phyloP scores from a whole-genome alignment of 306 rosid species.

The Sesbania bispinosa region DNA sequence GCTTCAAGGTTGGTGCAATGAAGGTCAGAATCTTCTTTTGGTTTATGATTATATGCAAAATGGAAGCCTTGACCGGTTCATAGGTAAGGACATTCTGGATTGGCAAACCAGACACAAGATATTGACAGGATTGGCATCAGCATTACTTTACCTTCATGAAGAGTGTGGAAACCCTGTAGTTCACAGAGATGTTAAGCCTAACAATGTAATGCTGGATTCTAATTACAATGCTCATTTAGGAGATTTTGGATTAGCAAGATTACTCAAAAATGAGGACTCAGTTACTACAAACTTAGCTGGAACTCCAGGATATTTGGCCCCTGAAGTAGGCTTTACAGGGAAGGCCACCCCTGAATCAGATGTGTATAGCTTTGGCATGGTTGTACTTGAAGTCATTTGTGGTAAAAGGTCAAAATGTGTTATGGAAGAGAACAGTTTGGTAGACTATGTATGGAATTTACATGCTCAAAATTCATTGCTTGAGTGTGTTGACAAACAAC shows the following conservation, averaged over 20 bases:
- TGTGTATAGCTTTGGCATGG: slow-evolving; percentile 58
- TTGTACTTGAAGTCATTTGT: slow-evolving; percentile 54
- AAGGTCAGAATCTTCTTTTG: slow-evolving; percentile 31
- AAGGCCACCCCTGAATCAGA: slow-evolving; percentile 53
- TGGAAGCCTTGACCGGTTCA: slow-evolving; percentile 49
- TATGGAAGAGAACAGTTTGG: slow-evolving; percentile 41
- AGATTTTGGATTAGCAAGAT: slow-evolving; percentile 57
- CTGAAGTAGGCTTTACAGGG: slow-evolving; percentile 45
- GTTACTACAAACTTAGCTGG: slow-evolving; percentile 42
- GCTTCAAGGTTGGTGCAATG: slow-evolving; percentile 59
- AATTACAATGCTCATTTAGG: slow-evolving; percentile 44
- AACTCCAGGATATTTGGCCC: slow-evolving; percentile 57
- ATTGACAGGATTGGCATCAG: slow-evolving; percentile 49
- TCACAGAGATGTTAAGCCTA: slow-evolving; percentile 57
- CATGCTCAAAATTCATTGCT: slow-evolving; percentile 31
- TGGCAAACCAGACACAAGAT: slow-evolving; percentile 53
- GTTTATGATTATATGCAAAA: slow-evolving; percentile 62
- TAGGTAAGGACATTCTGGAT: slow-evolving; percentile 39
- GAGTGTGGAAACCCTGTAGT: slow-evolving; percentile 60
- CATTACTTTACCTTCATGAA: slow-evolving; percentile 54
- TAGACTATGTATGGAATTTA: slow-evolving; percentile 47
- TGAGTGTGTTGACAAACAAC: slow-evolving; percentile 42
- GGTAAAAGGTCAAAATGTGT: slow-evolving; percentile 49
- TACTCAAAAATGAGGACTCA: slow-evolving; percentile 35
- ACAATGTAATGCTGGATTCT: slow-evolving; percentile 48